Conservation (phyloP, 345 rosid species). For the Populus pruinosa region DNA sequence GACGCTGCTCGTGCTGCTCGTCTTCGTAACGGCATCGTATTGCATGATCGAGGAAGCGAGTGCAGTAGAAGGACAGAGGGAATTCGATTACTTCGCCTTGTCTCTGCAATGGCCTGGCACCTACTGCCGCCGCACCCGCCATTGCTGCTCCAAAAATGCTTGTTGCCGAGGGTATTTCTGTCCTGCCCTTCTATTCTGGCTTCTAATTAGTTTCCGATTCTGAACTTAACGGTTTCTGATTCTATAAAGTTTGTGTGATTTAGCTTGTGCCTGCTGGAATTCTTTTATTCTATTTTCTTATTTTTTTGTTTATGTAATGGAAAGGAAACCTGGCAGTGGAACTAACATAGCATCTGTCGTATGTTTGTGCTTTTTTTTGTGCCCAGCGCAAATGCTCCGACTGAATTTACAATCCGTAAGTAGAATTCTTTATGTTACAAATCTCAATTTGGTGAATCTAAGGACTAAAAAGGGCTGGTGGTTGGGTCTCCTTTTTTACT, state of each 20-base stretch:
- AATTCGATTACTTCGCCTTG: slow-evolving; percentile 88
- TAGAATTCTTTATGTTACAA: slow-evolving; percentile 10
- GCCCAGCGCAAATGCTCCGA: slow-evolving; percentile 59
- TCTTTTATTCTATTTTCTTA: too few relatives aligned
- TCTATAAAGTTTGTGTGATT: too few relatives aligned
- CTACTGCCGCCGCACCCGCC: slow-evolving; percentile 58
- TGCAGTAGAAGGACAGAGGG: slow-evolving; percentile 45
- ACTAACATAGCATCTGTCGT: slow-evolving; percentile 4
- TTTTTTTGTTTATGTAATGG: too few relatives aligned
- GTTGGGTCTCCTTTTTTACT: background rate
- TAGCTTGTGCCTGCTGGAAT: too few relatives aligned
- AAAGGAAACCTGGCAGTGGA: background rate
- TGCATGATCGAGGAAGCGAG: background rate
- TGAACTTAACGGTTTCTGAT: too few relatives aligned
- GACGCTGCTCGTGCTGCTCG: background rate
- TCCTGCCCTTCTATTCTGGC: background rate
- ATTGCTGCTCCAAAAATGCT: slow-evolving; percentile 80
- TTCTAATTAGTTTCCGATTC: background rate
- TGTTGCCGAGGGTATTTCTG: slow-evolving; percentile 66
- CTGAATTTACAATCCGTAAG: slow-evolving; percentile 93
- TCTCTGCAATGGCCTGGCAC: slow-evolving; percentile 91
- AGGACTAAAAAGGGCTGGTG: background rate
- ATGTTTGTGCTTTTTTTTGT: background rate
- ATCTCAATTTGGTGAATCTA: background rate
- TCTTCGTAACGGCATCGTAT: slow-evolving; percentile 7